These are phyloP conservation scores for Colletotrichum sp. DNA, from an alignment of 2,329 filamentous ascomycete species.

Conservation along the genomic window DNA sequence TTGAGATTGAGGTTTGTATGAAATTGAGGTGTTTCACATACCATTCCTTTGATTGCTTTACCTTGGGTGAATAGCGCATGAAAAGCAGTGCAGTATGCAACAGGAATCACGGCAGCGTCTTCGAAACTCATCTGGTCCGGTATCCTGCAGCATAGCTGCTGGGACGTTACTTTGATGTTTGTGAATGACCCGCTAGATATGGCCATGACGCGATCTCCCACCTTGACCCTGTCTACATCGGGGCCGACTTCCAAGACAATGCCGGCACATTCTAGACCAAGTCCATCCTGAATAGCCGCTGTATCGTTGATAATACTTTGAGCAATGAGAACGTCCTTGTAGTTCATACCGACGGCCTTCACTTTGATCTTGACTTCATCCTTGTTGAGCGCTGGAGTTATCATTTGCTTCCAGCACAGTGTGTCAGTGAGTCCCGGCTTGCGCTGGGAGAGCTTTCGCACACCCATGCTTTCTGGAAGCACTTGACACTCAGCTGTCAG, in stretches of 20 bases:
- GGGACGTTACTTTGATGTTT: neutral
- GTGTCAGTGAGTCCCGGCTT: neutral
- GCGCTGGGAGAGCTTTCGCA: neutral
- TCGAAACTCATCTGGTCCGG: conserved; percentile 31
- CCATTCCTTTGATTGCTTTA: neutral
- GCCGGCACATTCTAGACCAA: conserved; percentile 27
- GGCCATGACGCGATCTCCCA: conserved; percentile 33
- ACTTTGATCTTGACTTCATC: neutral
- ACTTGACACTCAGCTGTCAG: conserved; percentile 23
- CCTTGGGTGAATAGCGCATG: conserved; percentile 24
- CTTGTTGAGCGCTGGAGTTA: neutral
- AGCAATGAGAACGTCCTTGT: conserved; percentile 21
- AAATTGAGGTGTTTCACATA: neutral
- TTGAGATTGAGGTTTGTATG: neutral
- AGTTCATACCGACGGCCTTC: conserved; percentile 11
- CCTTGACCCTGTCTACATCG: conserved; percentile 24
- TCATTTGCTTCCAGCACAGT: neutral
- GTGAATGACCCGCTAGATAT: conserved; percentile 4
- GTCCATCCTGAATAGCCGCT: conserved; percentile 29
- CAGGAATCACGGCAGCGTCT: conserved; percentile 33
- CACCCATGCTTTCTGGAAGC: neutral
- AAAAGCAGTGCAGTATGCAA: conserved; percentile 34
- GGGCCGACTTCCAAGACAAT: neutral
- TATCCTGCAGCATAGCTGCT: conserved; percentile 25
- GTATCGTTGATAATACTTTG: conserved; percentile 22